Evolutionary conservation across 208 protist species (phyloP), one percentile per base, ranked within the genome.

Genomic region (Wallacemonas sp.): DNA sequence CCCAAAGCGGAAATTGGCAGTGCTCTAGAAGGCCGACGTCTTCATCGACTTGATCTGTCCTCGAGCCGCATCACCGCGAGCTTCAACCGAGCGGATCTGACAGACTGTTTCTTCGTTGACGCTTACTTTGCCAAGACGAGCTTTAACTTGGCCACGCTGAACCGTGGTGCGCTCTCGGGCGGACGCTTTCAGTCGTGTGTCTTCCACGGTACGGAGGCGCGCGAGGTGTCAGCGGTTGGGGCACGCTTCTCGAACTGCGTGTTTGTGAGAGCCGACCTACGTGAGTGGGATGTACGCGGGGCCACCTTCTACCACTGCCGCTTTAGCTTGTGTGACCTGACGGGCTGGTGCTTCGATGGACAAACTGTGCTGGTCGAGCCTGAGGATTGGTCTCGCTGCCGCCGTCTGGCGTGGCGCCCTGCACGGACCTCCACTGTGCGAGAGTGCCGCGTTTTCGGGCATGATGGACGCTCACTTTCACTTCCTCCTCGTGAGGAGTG

Each of bases 111-210:
- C 31, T 62, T 92, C 11, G 55, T 60, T n/a, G 72, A 68, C 15
- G 59, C 74, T 9, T 80, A 81, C 56, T 78, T 79, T 15, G 64
- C 68, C 5, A 70, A 83, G 64, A 68, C 77, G 72, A 89, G 77
- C 26, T 93, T 95, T 59, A 90, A 95, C 58, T 62, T 86, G 14
- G 56, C 78, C 24, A 36, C 45, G 5, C 67, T 95, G 69, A 58
- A 34, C 12, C 8, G 22, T 5, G 78, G 75, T 12, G 63, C 73
- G 47, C 21, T 88, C 26, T 24, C 59, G n/a, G 84, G 80, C 21
- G 75, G 71, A 11, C 76, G 90, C 67, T 90, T 91, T 47, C 82
- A 90, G 66, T 82, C 79, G 2, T 95, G 89, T 63, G 85, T 82
- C 2, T 95, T 95, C 55, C 36, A 90, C 15, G 77, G 74, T 17